Evolutionary conservation across 2,329 filamentous ascomycete species (phyloP).

Genomic region (Pseudogymnoascus sp.): DNA sequence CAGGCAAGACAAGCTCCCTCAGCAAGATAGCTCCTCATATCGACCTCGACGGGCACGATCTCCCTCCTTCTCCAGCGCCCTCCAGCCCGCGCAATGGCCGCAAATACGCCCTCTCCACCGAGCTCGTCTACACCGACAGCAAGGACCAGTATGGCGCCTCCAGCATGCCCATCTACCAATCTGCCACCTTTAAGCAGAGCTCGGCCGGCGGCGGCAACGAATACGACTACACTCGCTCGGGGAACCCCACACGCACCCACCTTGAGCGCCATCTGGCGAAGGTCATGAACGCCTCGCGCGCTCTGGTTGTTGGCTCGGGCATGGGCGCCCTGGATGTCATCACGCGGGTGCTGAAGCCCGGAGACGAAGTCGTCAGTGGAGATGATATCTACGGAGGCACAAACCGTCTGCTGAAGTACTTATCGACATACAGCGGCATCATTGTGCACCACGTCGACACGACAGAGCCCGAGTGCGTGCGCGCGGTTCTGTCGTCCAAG

Average conservation of each 20-base stretch:
- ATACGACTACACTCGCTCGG: constrained; percentile 97
- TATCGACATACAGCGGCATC: constrained; percentile 83
- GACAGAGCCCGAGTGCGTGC: constrained; percentile 65
- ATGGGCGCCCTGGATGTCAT: constrained; percentile 98
- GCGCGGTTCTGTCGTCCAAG: constrained; percentile 61
- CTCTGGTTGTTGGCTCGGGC: constrained; percentile 86
- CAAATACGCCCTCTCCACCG: constrained; percentile 89
- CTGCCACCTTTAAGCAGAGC: constrained; percentile 93
- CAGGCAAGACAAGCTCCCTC: constrained; percentile 17
- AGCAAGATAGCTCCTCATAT: constrained; percentile 38
- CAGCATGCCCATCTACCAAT: constrained; percentile 96
- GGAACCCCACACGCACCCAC: constrained; percentile 92
- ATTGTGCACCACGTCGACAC: constrained; percentile 95
- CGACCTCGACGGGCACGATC: constrained; percentile 73
- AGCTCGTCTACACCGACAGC: constrained; percentile 91
- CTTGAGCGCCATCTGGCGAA: constrained; percentile 95
- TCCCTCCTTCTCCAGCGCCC: constrained; percentile 86
- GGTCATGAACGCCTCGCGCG: constrained; percentile 92
- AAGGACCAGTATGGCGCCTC: constrained; percentile 96
- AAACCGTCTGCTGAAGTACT: constrained; percentile 85
- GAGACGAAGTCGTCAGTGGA: constrained; percentile 94
- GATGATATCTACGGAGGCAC: constrained; percentile 96
- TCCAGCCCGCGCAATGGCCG: constrained; percentile 80
- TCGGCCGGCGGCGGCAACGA: constrained; percentile 71
- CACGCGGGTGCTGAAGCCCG: constrained; percentile 77